Conservation (phyloP, 306 rosid genomes). For the Abrus pulchellus region DNA sequence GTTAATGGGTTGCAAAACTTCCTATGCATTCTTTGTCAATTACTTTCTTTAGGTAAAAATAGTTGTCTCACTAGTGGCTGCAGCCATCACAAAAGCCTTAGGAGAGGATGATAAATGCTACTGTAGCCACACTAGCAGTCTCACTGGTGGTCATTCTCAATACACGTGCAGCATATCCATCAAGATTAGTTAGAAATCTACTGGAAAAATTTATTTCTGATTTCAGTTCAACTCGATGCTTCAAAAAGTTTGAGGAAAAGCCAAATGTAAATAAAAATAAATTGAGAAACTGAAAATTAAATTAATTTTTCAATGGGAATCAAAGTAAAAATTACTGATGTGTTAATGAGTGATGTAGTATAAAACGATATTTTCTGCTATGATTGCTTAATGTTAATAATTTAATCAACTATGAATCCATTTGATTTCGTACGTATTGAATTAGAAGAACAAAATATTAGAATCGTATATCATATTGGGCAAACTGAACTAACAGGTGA, state of each 20-base stretch:
- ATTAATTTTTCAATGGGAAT: background rate
- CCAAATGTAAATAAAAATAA: conserved; percentile 11
- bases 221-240: background rate
- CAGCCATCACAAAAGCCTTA: background rate
- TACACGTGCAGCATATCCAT: background rate
- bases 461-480: conserved; percentile 2
- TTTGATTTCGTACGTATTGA: conserved; percentile 19
- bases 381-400: background rate
- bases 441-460: background rate
- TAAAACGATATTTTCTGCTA: too few relatives aligned
- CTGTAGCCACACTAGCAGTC: conserved; percentile 18
- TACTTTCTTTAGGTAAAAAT: background rate
- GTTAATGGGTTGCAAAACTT: conserved; percentile 3
- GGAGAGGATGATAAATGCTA: background rate
- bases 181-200: conserved; percentile 12
- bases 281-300: background rate
- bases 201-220: background rate
- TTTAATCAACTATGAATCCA: background rate
- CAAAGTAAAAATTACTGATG: too few relatives aligned
- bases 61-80: background rate
- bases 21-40: background rate
- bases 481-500: background rate
- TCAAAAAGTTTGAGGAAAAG: conserved; percentile 11
- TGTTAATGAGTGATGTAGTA: too few relatives aligned
- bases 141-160: background rate